Conservation (phyloP, 352 stramenopile species). For the Vaucheria bursata region DNA sequence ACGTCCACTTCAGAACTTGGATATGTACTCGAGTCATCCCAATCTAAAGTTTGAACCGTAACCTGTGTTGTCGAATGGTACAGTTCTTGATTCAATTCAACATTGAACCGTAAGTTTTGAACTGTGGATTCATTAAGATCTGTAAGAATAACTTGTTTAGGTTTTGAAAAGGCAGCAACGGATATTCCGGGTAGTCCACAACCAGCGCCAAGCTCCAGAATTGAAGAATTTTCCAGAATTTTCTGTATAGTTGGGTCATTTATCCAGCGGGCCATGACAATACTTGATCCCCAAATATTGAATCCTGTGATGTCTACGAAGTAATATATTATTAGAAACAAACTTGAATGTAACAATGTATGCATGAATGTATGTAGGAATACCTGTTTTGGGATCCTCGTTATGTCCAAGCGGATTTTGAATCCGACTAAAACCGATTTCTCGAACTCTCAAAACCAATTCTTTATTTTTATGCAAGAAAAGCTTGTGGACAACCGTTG, state of each 20-base stretch:
- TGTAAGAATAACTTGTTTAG: slow-evolving; percentile 25
- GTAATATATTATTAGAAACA: too few species aligned
- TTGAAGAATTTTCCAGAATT: slow-evolving; percentile 13
- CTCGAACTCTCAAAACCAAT: too few species aligned
- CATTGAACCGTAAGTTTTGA: slow-evolving; percentile 32
- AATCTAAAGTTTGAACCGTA: slow-evolving; percentile 18
- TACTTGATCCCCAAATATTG: slow-evolving; percentile 20
- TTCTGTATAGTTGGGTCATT: slow-evolving; percentile 7
- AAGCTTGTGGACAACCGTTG: too few species aligned
- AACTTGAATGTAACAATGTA: too few species aligned
- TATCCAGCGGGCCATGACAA: slow-evolving; percentile 37
- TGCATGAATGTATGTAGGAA: too few species aligned
- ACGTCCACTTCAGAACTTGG: slow-evolving; percentile 16
- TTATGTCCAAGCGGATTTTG: too few species aligned
- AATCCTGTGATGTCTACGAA: slow-evolving; percentile 27
- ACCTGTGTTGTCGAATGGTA: slow-evolving; percentile 20
- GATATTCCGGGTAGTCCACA: slow-evolving; percentile 29
- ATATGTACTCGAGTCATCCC: slow-evolving; percentile 30
- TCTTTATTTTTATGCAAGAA: too few species aligned
- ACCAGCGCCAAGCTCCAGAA: slow-evolving; percentile 36
- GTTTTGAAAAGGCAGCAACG: slow-evolving; percentile 18
- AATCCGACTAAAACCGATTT: too few species aligned
- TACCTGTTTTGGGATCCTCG: too few species aligned
- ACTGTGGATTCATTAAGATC: slow-evolving; percentile 40
- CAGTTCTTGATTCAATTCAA: slow-evolving; percentile 34